phyloP scores from a whole-genome alignment of 441 rosid species.

The Mallotus japonicus region DNA sequence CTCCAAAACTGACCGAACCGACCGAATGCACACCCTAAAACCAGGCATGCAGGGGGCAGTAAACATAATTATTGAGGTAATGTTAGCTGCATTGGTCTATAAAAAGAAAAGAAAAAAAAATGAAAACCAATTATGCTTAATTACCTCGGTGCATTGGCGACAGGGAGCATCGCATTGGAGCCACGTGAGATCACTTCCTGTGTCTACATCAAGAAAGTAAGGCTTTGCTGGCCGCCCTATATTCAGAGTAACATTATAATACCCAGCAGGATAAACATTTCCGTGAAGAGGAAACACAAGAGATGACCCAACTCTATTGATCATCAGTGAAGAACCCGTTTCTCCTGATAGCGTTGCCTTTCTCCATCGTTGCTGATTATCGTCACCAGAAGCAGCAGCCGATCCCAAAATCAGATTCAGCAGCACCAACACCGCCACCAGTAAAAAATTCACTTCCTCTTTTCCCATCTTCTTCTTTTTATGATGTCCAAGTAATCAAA shows the following conservation, averaged over 20 bases:
- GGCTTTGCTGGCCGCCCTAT: slow-evolving; percentile 80
- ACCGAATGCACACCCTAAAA: no score
- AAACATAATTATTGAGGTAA: no score
- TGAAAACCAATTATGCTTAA: neutral
- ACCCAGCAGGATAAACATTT: slow-evolving; percentile 78
- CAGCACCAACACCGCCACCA: slow-evolving; percentile 24
- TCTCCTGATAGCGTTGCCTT: slow-evolving; percentile 30
- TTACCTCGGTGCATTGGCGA: slow-evolving; percentile 59
- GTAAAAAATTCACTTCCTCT: slow-evolving; percentile 22
- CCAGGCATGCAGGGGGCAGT: no score
- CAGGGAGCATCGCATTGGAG: slow-evolving; percentile 88
- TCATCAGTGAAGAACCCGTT: slow-evolving; percentile 30
- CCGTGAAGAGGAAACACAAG: slow-evolving; percentile 64
- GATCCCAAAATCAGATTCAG: slow-evolving; percentile 33
- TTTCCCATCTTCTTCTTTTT: slow-evolving; percentile 27
- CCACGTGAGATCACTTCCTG: slow-evolving; percentile 97
- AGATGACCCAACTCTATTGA: slow-evolving; percentile 55
- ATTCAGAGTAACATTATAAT: slow-evolving; percentile 61
- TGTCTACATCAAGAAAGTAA: slow-evolving; percentile 84
- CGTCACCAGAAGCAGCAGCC: slow-evolving; percentile 29
- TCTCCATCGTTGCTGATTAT: slow-evolving; percentile 35
- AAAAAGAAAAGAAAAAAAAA: neutral
- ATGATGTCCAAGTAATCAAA: neutral
- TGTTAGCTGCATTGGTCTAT: neutral
- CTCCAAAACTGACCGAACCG: no score